Percentiles rank a stretch among this genome's conserved stretches.
Conservation (phyloP, 441 rosid species). For the Syzygium malaccense region DNA sequence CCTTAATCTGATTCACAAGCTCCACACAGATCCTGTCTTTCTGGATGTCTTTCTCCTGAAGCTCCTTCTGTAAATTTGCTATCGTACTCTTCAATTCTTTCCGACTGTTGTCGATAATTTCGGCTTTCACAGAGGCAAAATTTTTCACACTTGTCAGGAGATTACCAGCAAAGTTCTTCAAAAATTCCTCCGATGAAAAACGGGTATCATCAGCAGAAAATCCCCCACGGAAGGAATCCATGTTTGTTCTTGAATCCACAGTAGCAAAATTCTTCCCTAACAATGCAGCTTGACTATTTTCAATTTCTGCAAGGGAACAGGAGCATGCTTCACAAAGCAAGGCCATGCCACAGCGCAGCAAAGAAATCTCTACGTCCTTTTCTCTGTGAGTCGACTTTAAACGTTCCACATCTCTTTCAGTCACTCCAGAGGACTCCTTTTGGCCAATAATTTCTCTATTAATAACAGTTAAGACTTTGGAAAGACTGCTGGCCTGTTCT, state of each 20-base stretch:
- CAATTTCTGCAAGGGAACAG: conserved; percentile 62
- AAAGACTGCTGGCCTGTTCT: conserved; percentile 42
- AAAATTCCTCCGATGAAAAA: conserved; percentile 51
- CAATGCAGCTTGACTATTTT: conserved; percentile 47
- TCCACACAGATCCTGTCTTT: conserved; percentile 82
- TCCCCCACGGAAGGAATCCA: conserved; percentile 23
- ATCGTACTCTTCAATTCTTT: conserved; percentile 73
- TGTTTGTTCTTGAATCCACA: conserved; percentile 20
- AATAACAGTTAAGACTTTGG: conserved; percentile 33
- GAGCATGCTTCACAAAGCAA: conserved; percentile 73
- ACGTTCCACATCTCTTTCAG: conserved; percentile 31
- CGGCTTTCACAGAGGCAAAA: conserved; percentile 42
- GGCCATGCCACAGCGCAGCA: conserved; percentile 41
- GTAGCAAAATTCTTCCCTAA: conserved; percentile 20
- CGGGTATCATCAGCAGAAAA: conserved; percentile 18
- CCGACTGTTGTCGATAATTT: conserved; percentile 38
- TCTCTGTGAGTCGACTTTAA: conserved; percentile 41
- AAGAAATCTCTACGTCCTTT: conserved; percentile 48
- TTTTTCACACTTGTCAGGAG: conserved; percentile 44
- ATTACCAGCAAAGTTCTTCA: conserved; percentile 50
- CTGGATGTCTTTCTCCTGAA: conserved; percentile 91
- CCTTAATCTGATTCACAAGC: conserved; percentile 88
- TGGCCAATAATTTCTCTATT: conserved; percentile 29
- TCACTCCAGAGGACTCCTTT: conserved; percentile 34
- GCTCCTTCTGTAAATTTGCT: conserved; percentile 79